A percentile compares a stretch with the other conserved stretches of the same genome.
Conservation (phyloP, 148 eudicot species). For the Chenopodium suecicum region DNA sequence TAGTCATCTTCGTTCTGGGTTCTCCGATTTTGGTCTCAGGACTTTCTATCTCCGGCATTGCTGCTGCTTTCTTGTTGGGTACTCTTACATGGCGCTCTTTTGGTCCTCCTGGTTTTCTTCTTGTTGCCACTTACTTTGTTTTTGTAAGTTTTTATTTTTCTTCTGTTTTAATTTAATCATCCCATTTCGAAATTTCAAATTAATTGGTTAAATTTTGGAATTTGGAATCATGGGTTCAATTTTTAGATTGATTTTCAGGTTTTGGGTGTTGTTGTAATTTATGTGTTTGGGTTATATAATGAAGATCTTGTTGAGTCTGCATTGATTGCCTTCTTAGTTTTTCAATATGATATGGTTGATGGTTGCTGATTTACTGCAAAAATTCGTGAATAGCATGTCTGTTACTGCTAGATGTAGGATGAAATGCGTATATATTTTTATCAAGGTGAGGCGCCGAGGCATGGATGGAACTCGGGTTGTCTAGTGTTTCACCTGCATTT, state of each 20-base stretch:
- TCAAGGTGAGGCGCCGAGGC: not conserved
- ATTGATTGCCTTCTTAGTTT: not conserved
- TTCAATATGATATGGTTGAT: not conserved
- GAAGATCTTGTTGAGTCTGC: not conserved
- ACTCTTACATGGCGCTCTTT: slow-evolving; percentile 86
- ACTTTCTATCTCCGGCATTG: slow-evolving; percentile 68
- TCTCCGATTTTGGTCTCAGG: slow-evolving; percentile 73
- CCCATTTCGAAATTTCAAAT: not conserved
- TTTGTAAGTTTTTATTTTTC: slow-evolving; percentile 47
- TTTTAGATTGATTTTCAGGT: not conserved
- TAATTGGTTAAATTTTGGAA: not conserved
- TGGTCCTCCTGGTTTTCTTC: slow-evolving; percentile 70
- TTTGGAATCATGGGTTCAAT: not conserved
- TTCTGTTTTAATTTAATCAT: not conserved
- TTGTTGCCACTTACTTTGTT: slow-evolving; percentile 83
- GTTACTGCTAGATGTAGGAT: not conserved
- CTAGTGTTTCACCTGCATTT: not conserved
- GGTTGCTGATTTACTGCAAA: not conserved
- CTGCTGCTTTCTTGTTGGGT: slow-evolving; percentile 83
- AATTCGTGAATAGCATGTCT: not conserved
- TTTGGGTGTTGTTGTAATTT: not conserved
- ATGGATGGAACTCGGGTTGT: not conserved
- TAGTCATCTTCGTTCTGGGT: slow-evolving; percentile 71
- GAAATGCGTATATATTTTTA: not conserved
- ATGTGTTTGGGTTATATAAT: not conserved